phyloP scores from a whole-genome alignment of 345 rosid species.

The Eucalyptus caleyi region DNA sequence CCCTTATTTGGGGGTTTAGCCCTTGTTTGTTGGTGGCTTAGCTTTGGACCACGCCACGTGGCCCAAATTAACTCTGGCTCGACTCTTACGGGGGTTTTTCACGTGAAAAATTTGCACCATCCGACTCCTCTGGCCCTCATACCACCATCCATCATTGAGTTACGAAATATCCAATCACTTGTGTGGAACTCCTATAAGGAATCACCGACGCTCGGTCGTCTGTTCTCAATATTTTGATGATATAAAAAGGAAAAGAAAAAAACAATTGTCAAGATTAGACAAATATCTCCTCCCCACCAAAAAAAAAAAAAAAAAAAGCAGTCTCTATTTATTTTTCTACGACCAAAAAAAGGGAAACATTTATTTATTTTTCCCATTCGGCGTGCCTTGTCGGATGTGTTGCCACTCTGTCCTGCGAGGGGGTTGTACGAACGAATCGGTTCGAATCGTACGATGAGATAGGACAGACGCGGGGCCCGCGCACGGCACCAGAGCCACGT shows the following conservation, averaged over 20 bases:
- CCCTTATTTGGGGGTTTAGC: neutral
- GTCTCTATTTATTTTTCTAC: no score
- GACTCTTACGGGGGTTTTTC: accelerated
- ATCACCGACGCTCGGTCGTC: accelerated
- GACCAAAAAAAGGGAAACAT: no score
- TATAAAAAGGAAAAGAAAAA: no score
- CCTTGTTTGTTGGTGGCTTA: accelerated
- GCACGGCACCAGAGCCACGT: neutral
- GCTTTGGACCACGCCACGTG: neutral
- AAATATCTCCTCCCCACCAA: no score
- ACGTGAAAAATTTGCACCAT: neutral
- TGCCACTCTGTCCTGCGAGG: no score
- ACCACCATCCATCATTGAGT: neutral
- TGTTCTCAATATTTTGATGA: neutral
- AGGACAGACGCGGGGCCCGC: neutral
- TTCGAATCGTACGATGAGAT: no score
- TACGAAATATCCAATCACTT: neutral
- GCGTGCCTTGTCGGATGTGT: no score
- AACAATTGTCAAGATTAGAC: no score
- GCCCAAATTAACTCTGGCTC: neutral
- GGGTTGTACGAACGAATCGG: no score
- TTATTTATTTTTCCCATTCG: no score
- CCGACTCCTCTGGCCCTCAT: no score
- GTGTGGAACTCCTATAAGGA: neutral
- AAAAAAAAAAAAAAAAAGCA: accelerated